A percentile compares a stretch with the other conserved stretches of the same genome.
These are phyloP conservation scores for Pugionium cornutum DNA, from an alignment of 345 rosid species.

Conservation along the genomic window DNA sequence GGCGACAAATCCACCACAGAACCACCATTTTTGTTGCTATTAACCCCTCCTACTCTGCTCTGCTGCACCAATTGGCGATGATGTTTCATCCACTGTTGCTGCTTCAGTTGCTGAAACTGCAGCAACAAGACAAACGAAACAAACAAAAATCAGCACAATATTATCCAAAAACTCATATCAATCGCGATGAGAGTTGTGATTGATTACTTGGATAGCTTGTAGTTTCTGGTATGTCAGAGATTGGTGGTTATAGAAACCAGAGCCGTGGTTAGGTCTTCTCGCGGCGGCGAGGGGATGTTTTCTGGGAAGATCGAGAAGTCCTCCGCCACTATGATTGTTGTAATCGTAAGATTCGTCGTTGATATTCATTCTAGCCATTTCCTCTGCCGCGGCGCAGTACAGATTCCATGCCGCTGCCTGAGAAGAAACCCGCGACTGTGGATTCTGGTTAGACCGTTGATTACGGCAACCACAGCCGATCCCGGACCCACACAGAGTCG, in stretches of 20 bases:
- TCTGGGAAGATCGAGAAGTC: slow-evolving; percentile 32
- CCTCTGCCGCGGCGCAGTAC: slow-evolving; percentile 58
- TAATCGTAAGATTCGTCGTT: slow-evolving; percentile 32
- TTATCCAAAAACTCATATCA: not conserved
- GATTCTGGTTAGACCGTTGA: not conserved
- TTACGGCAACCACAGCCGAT: slow-evolving; percentile 44
- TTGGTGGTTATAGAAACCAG: slow-evolving; percentile 38
- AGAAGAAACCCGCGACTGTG: slow-evolving; percentile 33
- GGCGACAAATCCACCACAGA: slow-evolving; percentile 48
- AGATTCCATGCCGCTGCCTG: slow-evolving; percentile 58
- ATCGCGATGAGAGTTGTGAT: not conserved
- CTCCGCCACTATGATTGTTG: slow-evolving; percentile 30
- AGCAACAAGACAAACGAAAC: slow-evolving; percentile 1
- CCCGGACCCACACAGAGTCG: slow-evolving; percentile 48
- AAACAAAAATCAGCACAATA: not conserved
- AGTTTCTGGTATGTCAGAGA: slow-evolving; percentile 54
- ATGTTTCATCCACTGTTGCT: slow-evolving; percentile 53
- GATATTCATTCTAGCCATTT: slow-evolving; percentile 48
- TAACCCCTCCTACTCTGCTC: slow-evolving; percentile 13
- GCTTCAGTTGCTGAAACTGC: slow-evolving; percentile 62
- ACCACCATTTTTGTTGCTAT: slow-evolving; percentile 20
- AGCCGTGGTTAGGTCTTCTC: slow-evolving; percentile 38
- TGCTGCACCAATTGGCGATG: slow-evolving; percentile 39
- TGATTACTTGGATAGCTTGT: slow-evolving; percentile 56
- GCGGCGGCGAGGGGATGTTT: slow-evolving; percentile 40